A percentile compares a stretch with the other conserved stretches of the same genome.
Conservation (phyloP, 805 yeast species). For the Monosporozyma aquatica region DNA sequence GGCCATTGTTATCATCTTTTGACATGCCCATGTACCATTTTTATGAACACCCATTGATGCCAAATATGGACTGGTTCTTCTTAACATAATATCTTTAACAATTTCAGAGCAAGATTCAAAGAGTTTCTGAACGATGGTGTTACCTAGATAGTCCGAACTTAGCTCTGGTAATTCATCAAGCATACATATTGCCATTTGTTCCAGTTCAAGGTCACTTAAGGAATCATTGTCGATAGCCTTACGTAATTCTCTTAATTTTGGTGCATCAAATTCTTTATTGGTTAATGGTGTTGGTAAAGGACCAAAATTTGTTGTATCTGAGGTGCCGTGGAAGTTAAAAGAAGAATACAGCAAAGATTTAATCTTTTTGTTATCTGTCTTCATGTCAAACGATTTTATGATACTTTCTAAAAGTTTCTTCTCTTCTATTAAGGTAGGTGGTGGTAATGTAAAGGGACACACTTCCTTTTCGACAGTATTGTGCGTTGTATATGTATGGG, state of each 20-base stretch:
- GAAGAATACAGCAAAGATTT: slow-evolving; percentile 40
- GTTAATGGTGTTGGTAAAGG: slow-evolving; percentile 68
- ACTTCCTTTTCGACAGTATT: slow-evolving; percentile 24
- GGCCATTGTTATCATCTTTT: slow-evolving; percentile 78
- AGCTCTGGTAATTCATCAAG: slow-evolving; percentile 81
- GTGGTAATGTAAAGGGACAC: slow-evolving; percentile 31
- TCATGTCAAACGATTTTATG: slow-evolving; percentile 18
- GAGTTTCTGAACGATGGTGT: slow-evolving; percentile 88
- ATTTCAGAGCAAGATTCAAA: slow-evolving; percentile 63
- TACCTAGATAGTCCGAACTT: slow-evolving; percentile 88
- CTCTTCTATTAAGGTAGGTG: slow-evolving; percentile 19
- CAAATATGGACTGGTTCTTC: slow-evolving; percentile 64
- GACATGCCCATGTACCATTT: slow-evolving; percentile 99
- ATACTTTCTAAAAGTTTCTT: slow-evolving; percentile 13
- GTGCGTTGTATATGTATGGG: slow-evolving; percentile 11
- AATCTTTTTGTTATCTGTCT: slow-evolving; percentile 26
- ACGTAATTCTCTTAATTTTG: slow-evolving; percentile 77
- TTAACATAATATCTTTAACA: slow-evolving; percentile 72
- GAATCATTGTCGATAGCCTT: slow-evolving; percentile 54
- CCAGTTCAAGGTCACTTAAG: slow-evolving; percentile 55
- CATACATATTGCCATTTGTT: slow-evolving; percentile 76
- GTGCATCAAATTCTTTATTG: slow-evolving; percentile 71
- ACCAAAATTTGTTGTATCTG: slow-evolving; percentile 46
- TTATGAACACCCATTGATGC: slow-evolving; percentile 93
- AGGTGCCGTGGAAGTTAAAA: slow-evolving; percentile 37